Conservation (phyloP, 768 basidiomycete species). For the Lyophyllum shimeji region DNA sequence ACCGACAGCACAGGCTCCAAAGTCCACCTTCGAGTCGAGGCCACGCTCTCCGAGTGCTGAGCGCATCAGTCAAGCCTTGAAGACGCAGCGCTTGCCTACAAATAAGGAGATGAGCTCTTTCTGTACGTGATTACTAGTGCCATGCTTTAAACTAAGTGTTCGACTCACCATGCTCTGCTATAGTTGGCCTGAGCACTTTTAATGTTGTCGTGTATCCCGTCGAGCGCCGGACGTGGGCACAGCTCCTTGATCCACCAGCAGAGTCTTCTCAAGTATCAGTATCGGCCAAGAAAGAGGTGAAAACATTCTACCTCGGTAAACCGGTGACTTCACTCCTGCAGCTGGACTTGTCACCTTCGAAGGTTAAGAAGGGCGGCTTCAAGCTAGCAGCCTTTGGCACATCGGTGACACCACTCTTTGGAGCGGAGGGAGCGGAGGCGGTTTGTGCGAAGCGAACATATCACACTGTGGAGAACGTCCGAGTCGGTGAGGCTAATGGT, state of each 20-base stretch:
- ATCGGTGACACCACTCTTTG: no score
- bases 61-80: no score
- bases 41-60: no score
- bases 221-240: neutral
- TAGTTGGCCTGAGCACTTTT: neutral
- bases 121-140: no score
- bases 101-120: neutral
- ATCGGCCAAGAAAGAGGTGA: neutral
- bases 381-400: constrained; percentile 7
- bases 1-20: no score
- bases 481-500: no score
- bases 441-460: no score
- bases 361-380: constrained; percentile 7
- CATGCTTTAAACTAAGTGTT: neutral
- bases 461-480: no score
- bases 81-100: neutral
- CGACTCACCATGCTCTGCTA: neutral
- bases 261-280: neutral
- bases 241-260: constrained; percentile 1
- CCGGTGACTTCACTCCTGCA: neutral
- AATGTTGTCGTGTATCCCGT: neutral
- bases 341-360: constrained; percentile 1
- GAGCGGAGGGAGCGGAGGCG: no score
- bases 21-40: no score
- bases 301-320: neutral